Evolutionary conservation across 495 filamentous ascomycete genomes (phyloP), one percentile per base, ranked within the genome.

Genomic region (Penicillium nucicola): DNA sequence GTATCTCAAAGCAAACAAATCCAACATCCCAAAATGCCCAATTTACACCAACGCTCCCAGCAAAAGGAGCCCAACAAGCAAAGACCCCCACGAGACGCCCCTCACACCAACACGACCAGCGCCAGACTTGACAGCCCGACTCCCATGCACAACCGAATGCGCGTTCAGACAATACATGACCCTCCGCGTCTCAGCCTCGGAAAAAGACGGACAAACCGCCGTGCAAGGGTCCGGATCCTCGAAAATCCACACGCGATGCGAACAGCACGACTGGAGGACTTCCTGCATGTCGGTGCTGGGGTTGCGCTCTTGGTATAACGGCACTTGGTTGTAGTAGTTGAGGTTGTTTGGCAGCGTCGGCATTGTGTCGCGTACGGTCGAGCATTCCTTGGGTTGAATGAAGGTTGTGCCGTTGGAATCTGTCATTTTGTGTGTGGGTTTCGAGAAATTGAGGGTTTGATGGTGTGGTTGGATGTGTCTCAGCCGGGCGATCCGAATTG

Each of bases 161-260:
- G 48, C 36, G 44, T 62, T 62, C 42, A 62, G 37, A 31, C 59
- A 62, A 25, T 62, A 58, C 28, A 44, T 43, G 2, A 58, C 55
- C 10, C 36, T 22, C 42, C 47, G 41, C 7, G 55, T 48, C 17
- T 56, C 12, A 2, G 48, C 45, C 15, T 30, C 28, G 0, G 52
- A 44, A 7, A 13, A 32, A 7, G 55, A 47, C 34, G 37, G 52
- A 44, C 59, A 62, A 3, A 62, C 28, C 7, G 48, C 59, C 32
- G 55, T 56, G 22, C 59, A 62, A 2, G 55, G 52, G 18, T 56
- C 25, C 11, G 59, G 59, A 31, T 62, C 44, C 20, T 43, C 43
- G 8, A 43, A 58, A 1, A 48, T 22, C 55, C 55, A 62, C 20
- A 58, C 38, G 2, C 36, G 13, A 11, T 19, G 14, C 13, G 34